A percentile compares a stretch with the other conserved stretches of the same genome.
Evolutionary conservation across 192 early-diverging fungal species (phyloP).

Genomic region (Rhizoclosmatium globosum): DNA sequence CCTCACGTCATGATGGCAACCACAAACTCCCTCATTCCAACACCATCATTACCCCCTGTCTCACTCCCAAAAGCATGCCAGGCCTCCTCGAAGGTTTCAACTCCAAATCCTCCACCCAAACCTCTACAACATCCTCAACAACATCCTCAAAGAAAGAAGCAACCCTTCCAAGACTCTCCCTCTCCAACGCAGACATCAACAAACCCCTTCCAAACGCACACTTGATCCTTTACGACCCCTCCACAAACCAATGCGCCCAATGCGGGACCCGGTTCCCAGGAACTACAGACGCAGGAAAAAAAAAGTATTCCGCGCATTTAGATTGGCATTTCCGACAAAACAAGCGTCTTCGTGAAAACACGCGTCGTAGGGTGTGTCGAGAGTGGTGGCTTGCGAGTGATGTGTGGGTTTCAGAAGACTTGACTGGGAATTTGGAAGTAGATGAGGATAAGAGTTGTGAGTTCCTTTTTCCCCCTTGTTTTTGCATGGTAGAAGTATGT

Average conservation of each 20-base stretch:
- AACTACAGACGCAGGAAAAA: constrained; percentile 62
- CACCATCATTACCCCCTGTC: background rate
- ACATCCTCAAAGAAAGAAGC: constrained; percentile 18
- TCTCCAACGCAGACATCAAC: background rate
- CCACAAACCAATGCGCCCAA: constrained; percentile 88
- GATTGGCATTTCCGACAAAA: constrained; percentile 99
- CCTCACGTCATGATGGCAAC: constrained; percentile 15
- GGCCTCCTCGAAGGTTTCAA: background rate
- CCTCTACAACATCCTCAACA: constrained; percentile 43
- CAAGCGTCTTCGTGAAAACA: constrained; percentile 79
- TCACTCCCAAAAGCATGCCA: background rate
- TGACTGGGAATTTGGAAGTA: constrained; percentile 43
- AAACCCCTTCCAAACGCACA: constrained; percentile 24
- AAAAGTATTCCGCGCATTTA: constrained; percentile 83
- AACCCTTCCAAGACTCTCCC: background rate
- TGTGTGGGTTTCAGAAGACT: constrained; percentile 56
- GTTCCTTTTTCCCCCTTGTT: background rate
- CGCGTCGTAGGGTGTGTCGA: constrained; percentile 79
- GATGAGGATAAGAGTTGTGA: constrained; percentile 4
- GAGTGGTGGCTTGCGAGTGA: constrained; percentile 87
- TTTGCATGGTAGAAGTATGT: background rate
- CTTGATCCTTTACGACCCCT: constrained; percentile 72
- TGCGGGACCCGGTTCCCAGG: constrained; percentile 86
- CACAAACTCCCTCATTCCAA: background rate
- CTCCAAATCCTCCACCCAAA: background rate